Evolutionary conservation across 768 basidiomycete species (phyloP).

Genomic region (Exsudoporus frostii): DNA sequence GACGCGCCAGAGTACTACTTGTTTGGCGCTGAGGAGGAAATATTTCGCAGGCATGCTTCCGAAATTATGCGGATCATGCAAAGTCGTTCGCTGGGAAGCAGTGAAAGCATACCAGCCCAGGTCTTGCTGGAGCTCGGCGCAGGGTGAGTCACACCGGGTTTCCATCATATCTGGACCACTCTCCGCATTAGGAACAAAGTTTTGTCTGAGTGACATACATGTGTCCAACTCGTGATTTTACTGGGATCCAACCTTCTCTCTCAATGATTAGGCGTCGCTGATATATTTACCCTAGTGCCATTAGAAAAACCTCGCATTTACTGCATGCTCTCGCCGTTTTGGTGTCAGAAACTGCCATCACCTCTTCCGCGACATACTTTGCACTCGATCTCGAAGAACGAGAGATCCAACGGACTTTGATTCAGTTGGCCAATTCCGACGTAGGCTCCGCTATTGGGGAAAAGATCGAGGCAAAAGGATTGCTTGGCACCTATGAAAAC

Average conservation of each 20-base stretch:
- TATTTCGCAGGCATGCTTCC: slow-evolving; percentile 66
- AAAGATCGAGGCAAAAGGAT: slow-evolving; percentile 76
- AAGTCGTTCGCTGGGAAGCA: slow-evolving; percentile 21
- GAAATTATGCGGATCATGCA: slow-evolving; percentile 80
- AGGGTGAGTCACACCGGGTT: slow-evolving; percentile 55
- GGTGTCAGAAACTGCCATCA: slow-evolving; percentile 34
- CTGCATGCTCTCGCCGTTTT: slow-evolving; percentile 65
- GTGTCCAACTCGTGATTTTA: neutral
- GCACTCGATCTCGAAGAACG: slow-evolving; percentile 90
- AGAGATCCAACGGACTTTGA: slow-evolving; percentile 80
- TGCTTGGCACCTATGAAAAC: slow-evolving; percentile 90
- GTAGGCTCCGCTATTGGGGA: slow-evolving; percentile 60
- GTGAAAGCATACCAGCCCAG: slow-evolving; percentile 38
- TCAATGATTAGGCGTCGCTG: slow-evolving; percentile 1
- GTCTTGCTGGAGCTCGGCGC: slow-evolving; percentile 90
- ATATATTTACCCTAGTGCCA: slow-evolving; percentile 47
- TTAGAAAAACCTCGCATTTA: slow-evolving; percentile 87
- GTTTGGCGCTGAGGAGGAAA: slow-evolving; percentile 83
- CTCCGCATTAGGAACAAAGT: neutral
- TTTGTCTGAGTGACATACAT: neutral
- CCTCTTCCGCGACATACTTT: slow-evolving; percentile 72
- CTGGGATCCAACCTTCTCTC: neutral
- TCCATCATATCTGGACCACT: neutral
- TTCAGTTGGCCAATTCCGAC: slow-evolving; percentile 58
- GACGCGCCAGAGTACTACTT: slow-evolving; percentile 83